A percentile compares a stretch with the other conserved stretches of the same genome.
Evolutionary conservation across 1,284 basidiomycete species (phyloP).

Genomic region (Tetrapyrgos nigripes): DNA sequence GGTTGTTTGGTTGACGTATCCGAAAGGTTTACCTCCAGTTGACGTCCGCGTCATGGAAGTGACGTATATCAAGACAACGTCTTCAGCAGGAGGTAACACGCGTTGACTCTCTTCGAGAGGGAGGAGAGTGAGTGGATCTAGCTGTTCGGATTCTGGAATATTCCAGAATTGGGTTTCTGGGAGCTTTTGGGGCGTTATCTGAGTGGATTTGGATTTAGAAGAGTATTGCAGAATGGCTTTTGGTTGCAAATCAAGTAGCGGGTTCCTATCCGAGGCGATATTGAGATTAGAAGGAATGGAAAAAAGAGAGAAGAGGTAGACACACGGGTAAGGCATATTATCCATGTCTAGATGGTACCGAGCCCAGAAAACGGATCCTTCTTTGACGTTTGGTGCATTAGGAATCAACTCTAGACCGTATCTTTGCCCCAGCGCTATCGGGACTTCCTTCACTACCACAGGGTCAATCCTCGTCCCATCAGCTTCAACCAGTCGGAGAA

Average conservation of each 20-base stretch:
- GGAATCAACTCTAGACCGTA: constrained; percentile 7
- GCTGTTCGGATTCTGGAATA: constrained; percentile 1
- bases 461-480: constrained; percentile 10
- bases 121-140: constrained; percentile 7
- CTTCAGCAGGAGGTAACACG: constrained; percentile 6
- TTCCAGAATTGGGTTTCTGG: constrained; percentile 2
- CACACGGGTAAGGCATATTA: constrained; percentile 15
- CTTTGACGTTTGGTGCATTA: neutral
- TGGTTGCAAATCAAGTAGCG: constrained; percentile 9
- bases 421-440: constrained; percentile 9
- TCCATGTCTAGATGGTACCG: constrained; percentile 9
- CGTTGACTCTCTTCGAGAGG: constrained; percentile 5
- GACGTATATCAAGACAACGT: constrained; percentile 11
- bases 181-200: neutral
- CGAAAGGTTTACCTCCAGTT: constrained; percentile 12
- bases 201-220: neutral
- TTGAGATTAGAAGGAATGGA: neutral
- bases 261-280: neutral
- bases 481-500: constrained; percentile 12
- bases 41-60: constrained; percentile 14
- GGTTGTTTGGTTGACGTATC: constrained; percentile 14
- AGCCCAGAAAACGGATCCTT: constrained; percentile 5
- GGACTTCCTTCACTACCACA: constrained; percentile 8
- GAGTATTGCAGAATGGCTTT: constrained; percentile 9
- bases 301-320: neutral